Evolutionary conservation across 768 basidiomycete genomes (phyloP), one percentile per base, ranked within the genome.

Genomic region (Dendrothele bispora): DNA sequence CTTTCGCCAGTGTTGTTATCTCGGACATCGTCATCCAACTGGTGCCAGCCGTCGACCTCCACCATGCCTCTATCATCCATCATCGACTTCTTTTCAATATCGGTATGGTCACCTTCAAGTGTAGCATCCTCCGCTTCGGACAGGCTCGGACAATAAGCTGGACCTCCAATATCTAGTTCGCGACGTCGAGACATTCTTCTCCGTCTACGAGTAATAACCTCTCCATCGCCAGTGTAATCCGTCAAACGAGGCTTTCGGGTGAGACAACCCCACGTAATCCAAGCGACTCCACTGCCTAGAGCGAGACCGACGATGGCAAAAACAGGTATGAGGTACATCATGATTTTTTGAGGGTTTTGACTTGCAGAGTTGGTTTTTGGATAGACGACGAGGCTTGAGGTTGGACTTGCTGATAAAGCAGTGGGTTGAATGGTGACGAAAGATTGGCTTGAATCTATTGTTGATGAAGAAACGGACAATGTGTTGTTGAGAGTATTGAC

Each of bases 401-500:
- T 20, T 21, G 36, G 8, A 22, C 34, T 21, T 14, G 28, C 29
- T 17, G 43, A 48, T 28, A 27, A 4, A 68, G 65, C 14, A 64
- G 62, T 20, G 65, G 55, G 27, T 22, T 65, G 66, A 44, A 72
- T 68, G 17, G 63, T 62, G 20, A 72, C 55, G 3, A 74, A 40
- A 15, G 62, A 55, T 29, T 42, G 50, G 44, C 41, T 54, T 11
- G 44, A 55, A 14, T 38, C 21, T 30, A 49, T 45, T n/a, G 41
- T 15, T 32, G 39, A 27, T 15, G 36, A 21, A 15, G 39, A 35
- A 18, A 28, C 35, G 26, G 57, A 50, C 15, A 50, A 51, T 34
- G 57, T 24, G 30, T 27, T 30, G 56, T 60, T 39, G 12, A 44
- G 22, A 8, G 47, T 21, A 42, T 51, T 48, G 6, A 46, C 43